These are phyloP conservation scores for Metschnikowia cerradonensis DNA, from an alignment of 805 yeast genomes.

Conservation along the genomic window DNA sequence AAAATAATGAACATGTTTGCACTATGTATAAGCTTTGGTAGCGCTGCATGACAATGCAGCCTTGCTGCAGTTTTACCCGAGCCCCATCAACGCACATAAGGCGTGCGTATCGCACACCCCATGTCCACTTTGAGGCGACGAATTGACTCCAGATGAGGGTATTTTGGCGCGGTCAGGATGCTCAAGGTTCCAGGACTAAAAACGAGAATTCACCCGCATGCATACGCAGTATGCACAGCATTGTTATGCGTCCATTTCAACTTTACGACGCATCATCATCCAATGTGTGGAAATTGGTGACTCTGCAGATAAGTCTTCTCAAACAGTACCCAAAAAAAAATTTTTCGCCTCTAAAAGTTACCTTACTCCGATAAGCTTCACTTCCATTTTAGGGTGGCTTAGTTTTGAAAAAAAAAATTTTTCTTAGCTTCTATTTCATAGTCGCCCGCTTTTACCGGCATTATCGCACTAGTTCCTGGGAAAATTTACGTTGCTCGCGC, in stretches of 20 bases:
- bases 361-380: no score
- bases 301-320: background rate
- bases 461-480: conserved; percentile 3
- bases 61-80: conserved; percentile 4
- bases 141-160: background rate
- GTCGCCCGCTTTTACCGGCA: conserved; percentile 1
- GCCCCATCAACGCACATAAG: conserved; percentile 1
- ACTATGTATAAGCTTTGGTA: conserved; percentile 5
- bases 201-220: conserved; percentile 2
- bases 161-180: conserved; percentile 1
- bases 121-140: background rate
- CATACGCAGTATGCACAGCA: conserved; percentile 2
- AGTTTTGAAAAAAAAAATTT: background rate
- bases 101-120: background rate
- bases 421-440: background rate
- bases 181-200: conserved; percentile 3
- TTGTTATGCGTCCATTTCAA: conserved; percentile 4
- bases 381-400: no score
- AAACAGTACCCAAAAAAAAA: background rate
- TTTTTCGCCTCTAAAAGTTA: background rate
- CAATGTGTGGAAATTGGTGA: conserved; percentile 3
- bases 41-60: conserved; percentile 4
- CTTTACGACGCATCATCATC: conserved; percentile 2
- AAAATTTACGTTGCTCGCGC: conserved; percentile 6
- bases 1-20: conserved; percentile 6